phyloP scores from a whole-genome alignment of 139 green algal genomes.

The Chlamydomonas incerta region DNA sequence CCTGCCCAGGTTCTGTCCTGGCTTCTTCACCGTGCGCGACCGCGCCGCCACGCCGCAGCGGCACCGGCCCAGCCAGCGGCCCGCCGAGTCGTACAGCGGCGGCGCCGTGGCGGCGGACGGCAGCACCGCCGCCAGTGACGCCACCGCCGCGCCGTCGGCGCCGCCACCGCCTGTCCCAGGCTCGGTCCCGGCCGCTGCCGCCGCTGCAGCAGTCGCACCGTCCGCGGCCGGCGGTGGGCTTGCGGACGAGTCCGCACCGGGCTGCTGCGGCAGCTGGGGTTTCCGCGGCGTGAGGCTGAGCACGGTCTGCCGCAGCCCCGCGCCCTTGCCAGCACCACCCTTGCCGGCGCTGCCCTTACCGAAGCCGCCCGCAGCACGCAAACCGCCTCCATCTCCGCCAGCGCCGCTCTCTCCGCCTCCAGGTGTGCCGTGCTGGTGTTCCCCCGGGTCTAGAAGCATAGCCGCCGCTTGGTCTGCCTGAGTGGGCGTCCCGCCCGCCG shows the following conservation, averaged over 20 bases:
- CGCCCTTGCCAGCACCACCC: not conserved
- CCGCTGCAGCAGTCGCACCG: not conserved
- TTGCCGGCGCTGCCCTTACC: not conserved
- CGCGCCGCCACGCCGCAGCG: constrained; percentile 41
- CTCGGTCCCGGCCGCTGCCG: too few species aligned
- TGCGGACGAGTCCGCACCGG: not conserved
- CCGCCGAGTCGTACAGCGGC: constrained; percentile 11
- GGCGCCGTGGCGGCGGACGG: not conserved
- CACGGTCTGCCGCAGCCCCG: constrained; percentile 21
- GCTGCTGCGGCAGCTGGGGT: not conserved
- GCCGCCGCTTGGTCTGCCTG: too few species aligned
- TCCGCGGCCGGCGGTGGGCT: not conserved
- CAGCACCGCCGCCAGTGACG: not conserved
- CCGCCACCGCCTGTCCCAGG: too few species aligned
- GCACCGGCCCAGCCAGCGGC: constrained; percentile 27
- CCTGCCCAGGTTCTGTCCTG: constrained; percentile 47
- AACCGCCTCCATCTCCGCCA: not conserved
- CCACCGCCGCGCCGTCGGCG: not conserved
- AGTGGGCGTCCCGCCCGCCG: too few species aligned
- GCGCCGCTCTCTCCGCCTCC: not conserved
- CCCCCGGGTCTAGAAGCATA: too few species aligned
- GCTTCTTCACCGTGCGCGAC: constrained; percentile 40
- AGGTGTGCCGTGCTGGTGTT: too few species aligned
- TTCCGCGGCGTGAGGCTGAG: not conserved
- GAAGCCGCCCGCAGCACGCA: not conserved